Percentiles rank a stretch among this genome's conserved stretches.
phyloP scores from a whole-genome alignment of 495 filamentous ascomycete species.

The Letharia columbiana region DNA sequence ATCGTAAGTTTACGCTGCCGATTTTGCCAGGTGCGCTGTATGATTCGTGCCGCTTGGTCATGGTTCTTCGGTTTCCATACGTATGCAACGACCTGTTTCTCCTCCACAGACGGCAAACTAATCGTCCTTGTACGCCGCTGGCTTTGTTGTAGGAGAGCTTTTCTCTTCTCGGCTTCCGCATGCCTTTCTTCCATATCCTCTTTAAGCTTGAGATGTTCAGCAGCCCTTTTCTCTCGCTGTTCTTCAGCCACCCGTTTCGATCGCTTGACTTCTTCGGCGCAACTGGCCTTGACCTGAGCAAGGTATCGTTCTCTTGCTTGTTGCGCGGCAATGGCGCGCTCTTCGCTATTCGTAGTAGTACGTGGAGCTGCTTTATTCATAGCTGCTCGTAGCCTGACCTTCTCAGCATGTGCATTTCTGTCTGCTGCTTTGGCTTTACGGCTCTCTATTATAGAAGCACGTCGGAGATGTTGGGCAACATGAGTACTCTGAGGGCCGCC shows the following conservation, averaged over 20 bases:
- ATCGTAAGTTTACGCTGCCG: constrained; percentile 51
- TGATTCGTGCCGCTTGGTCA: constrained; percentile 58
- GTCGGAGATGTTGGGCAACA: constrained; percentile 82
- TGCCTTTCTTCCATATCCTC: constrained; percentile 82
- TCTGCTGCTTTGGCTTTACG: constrained; percentile 91
- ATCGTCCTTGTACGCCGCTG: constrained; percentile 56
- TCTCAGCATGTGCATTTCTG: constrained; percentile 88
- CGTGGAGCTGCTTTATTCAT: constrained; percentile 68
- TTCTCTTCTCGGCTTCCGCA: constrained; percentile 76
- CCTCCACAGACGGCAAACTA: constrained; percentile 50
- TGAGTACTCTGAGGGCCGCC: constrained; percentile 67
- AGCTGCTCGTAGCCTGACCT: constrained; percentile 88
- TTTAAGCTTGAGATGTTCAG: constrained; percentile 65
- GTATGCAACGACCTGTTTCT: constrained; percentile 41
- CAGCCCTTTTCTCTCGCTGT: constrained; percentile 81
- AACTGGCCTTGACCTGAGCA: constrained; percentile 86
- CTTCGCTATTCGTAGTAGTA: constrained; percentile 57
- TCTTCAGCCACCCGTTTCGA: constrained; percentile 91
- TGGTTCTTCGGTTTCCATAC: constrained; percentile 44
- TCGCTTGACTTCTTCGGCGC: constrained; percentile 88
- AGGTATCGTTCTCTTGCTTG: constrained; percentile 84
- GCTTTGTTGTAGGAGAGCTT: constrained; percentile 45
- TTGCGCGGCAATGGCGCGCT: constrained; percentile 80
- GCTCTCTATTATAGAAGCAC: constrained; percentile 83
- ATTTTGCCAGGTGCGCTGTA: constrained; percentile 73